Conservation (phyloP, 257 asterid genomes). For the Orobanche coerulescens region DNA sequence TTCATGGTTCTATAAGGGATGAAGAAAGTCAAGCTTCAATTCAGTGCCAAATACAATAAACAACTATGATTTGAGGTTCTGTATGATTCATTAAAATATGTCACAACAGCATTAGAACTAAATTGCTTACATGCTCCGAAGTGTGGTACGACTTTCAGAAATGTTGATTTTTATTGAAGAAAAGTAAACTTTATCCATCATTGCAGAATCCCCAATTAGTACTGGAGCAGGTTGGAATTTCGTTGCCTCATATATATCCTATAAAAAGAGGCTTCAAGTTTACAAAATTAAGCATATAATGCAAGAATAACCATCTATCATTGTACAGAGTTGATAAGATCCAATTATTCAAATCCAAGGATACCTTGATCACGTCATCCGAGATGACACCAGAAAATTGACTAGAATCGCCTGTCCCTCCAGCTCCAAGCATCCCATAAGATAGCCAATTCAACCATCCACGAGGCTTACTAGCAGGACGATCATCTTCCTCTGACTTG, state of each 20-base stretch:
- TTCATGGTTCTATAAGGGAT: not conserved
- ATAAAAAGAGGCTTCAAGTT: conserved; percentile 24
- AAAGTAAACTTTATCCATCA: conserved; percentile 48
- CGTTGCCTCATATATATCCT: conserved; percentile 97
- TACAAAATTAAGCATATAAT: conserved; percentile 16
- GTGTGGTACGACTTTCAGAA: conserved; percentile 41
- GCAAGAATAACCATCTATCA: conserved; percentile 1
- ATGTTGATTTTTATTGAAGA: conserved; percentile 62
- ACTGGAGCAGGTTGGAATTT: conserved; percentile 67
- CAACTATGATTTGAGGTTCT: not conserved
- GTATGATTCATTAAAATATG: conserved; percentile 7
- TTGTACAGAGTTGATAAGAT: conserved; percentile 8
- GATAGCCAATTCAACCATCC: conserved; percentile 99
- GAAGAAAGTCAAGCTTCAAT: conserved; percentile 1
- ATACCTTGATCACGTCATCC: conserved; percentile 84
- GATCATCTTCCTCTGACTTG: conserved; percentile 57
- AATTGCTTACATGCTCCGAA: conserved; percentile 56
- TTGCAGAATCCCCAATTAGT: conserved; percentile 45
- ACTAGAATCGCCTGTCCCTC: conserved; percentile 85
- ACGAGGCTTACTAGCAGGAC: conserved; percentile 61
- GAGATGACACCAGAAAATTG: conserved; percentile 92
- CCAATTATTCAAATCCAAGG: conserved; percentile 13
- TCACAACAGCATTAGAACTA: conserved; percentile 16
- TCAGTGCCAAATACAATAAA: conserved; percentile 12
- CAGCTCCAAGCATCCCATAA: conserved; percentile 97